Base-by-base conservation (phyloP, 345 rosid genomes). In the Acer yangbiense region DNA sequence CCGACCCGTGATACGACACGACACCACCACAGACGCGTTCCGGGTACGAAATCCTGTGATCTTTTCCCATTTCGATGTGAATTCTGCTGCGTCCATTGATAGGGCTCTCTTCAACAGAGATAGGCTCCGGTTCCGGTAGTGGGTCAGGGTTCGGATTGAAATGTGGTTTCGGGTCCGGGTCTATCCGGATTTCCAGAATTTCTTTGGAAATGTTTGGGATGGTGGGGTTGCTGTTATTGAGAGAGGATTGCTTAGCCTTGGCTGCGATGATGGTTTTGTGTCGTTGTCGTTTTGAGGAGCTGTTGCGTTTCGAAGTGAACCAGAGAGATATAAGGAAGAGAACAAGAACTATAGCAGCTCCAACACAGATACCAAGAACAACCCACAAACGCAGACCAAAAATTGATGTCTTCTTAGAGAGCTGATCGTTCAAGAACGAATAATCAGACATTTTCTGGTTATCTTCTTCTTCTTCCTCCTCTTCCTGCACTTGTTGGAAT, bases 31-130 rank as follows among this genome's bases (percentile, higher is more conserved):
- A 75, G 0, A 83, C 84, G 68, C 92, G 76, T 20, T 95, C 98
- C 76, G 97, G 94, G 16, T 90, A 95, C 54, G 89, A 81, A 79
- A 95, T 90, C 71, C 98, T 84, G 64, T 92, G 93, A 73, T 90
- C 98, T 74, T 95, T 95, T 41, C 98, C 97, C 35, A 95, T 90
- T 78, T 93, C 98, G 72, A 93, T 75, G 79, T 92, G 97, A 83
- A 93, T 89, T 84, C 89, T 88, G 48, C 66, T 85, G 54, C 87
- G 68, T 32, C 84, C 87, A 58, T 75, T 71, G 41, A 68, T 75
- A 66, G 86, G 87, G 43, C 88, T 89, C 6, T 81, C 88, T 66
- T 85, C 85, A 66, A 77, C 83, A 79, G 73, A 79, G 39, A 75
- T 78, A 25, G 79, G 82, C 23, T 81, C 86, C 29, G 86, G 76